phyloP scores from a whole-genome alignment of 2,329 filamentous ascomycete species.

The Cladophialophora immunda region DNA sequence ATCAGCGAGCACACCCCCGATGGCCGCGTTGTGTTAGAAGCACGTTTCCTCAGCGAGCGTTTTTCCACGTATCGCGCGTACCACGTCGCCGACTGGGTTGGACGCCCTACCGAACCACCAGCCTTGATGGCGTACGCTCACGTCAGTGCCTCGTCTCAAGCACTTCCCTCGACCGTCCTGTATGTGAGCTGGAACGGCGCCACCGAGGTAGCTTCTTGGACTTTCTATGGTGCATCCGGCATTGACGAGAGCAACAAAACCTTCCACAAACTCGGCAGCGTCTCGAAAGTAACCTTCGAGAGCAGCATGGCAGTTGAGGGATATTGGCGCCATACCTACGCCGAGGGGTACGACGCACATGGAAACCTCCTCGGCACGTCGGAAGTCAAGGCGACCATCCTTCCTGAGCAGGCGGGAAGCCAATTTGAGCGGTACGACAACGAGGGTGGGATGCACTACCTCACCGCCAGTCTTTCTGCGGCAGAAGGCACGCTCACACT shows the following conservation, averaged over 20 bases:
- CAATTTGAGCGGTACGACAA: background rate
- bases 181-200: conserved; percentile 59
- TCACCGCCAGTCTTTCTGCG: background rate
- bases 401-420: background rate
- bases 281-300: conserved; percentile 14
- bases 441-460: background rate
- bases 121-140: conserved; percentile 13
- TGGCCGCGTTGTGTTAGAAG: conserved; percentile 59
- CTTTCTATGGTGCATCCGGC: conserved; percentile 22
- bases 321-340: conserved; percentile 12
- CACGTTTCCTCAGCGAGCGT: conserved; percentile 53
- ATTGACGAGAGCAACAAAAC: background rate
- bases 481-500: background rate
- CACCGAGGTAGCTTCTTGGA: conserved; percentile 46
- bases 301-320: conserved; percentile 16
- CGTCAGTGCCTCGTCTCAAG: background rate
- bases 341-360: conserved; percentile 7
- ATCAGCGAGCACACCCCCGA: conserved; percentile 56
- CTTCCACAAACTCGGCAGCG: conserved; percentile 7
- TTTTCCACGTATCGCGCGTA: conserved; percentile 63
- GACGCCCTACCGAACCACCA: conserved; percentile 51
- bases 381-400: background rate
- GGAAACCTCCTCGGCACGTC: conserved; percentile 4
- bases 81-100: conserved; percentile 60
- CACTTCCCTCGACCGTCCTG: conserved; percentile 35